Base-by-base conservation (phyloP, 108 stramenopile species). In the Halocafeteria seosinensis region DNA sequence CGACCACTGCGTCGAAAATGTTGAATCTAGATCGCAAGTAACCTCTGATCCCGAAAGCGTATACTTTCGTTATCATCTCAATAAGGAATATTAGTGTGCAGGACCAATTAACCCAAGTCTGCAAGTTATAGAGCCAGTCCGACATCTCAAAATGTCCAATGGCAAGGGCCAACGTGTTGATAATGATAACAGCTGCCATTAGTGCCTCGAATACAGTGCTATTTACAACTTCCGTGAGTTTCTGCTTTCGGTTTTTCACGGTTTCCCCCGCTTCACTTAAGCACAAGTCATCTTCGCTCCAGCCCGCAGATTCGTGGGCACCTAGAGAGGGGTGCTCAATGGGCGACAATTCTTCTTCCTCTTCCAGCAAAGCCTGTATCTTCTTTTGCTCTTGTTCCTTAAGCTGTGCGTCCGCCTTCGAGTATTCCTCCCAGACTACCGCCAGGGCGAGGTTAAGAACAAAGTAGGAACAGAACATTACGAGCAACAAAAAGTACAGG, bases 121-220 rank as follows among this genome's bases (percentile, higher is more conserved):
- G n/a, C n/a, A n/a, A n/a, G n/a, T n/a, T n/a, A n/a, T n/a, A n/a
- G n/a, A n/a, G n/a, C n/a, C n/a, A n/a, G n/a, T n/a, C n/a, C 28
- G 64, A 50, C 38, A 81, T 81, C n/a, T 80, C 76, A 66, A 78
- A 70, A 58, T 84, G 66, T 55, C 84, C 85, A 28, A 71, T 33
- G 23, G 76, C 64, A 4, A 85, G 73, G 50, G 72, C 68, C 13
- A 83, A 52, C 23, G 85, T 85, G 75, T 85, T 85, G 34, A 72
- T 6, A 9, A 83, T 31, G 66, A 85, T 81, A 59, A 70, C 6
- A 28, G 11, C 5, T 8, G 12, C 9, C 5, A 47, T 47, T n/a
- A n/a, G n/a, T n/a, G n/a, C n/a, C n/a, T n/a, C n/a, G n/a, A n/a
- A n/a, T n/a, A n/a, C n/a, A n/a, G n/a, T n/a, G n/a, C n/a, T n/a